Evolutionary conservation across 345 rosid genomes (phyloP).

Genomic region (Fremontodendron californicum): DNA sequence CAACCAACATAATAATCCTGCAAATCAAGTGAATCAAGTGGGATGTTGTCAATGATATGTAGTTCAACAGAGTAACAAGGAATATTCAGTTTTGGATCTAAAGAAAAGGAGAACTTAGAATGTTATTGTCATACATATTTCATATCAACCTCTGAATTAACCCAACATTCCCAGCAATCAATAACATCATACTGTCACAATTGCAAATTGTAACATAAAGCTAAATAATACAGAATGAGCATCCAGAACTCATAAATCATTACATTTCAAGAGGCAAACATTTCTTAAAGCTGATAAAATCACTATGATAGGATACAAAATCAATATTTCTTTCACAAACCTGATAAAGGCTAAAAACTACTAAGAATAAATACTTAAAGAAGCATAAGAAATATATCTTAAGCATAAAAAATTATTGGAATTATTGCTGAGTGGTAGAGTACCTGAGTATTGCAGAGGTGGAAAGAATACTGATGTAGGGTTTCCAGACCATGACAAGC

Average conservation of each 20-base stretch:
- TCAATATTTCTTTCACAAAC: background rate
- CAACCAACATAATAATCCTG: constrained; percentile 84
- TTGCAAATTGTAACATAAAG: background rate
- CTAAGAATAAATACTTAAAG: background rate
- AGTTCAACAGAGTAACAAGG: constrained; percentile 5
- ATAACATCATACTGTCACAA: background rate
- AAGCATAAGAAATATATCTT: background rate
- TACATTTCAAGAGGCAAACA: background rate
- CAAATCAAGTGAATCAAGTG: constrained; percentile 16
- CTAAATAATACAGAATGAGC: background rate
- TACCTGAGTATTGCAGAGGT: constrained; percentile 67
- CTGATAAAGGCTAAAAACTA: background rate
- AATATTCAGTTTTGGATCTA: background rate
- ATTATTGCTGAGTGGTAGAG: background rate
- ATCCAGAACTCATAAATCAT: background rate
- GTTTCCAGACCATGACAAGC: constrained; percentile 77
- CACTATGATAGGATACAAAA: background rate
- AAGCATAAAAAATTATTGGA: background rate
- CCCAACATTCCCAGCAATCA: background rate
- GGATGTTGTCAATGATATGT: constrained; percentile 2
- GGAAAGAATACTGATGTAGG: constrained; percentile 60
- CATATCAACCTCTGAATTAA: background rate
- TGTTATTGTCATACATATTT: background rate
- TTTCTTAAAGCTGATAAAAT: constrained; percentile 1
- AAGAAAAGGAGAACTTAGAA: background rate